Evolutionary conservation across 345 rosid genomes (phyloP).

Genomic region (Microthlaspi erraticum): DNA sequence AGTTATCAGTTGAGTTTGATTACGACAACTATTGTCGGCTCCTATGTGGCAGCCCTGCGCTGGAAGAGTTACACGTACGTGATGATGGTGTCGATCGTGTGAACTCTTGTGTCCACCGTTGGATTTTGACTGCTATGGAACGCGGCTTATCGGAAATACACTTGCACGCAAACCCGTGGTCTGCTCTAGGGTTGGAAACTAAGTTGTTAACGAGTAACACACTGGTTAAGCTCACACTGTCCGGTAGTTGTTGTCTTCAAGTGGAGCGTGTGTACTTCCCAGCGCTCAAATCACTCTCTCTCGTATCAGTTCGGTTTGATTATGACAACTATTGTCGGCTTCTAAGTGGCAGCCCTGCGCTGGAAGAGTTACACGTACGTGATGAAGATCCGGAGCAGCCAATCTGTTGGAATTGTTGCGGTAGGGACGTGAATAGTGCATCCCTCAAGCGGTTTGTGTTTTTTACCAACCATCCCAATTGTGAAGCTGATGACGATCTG

Average conservation of each 20-base stretch:
- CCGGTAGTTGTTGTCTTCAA: not conserved
- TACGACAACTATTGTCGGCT: not conserved
- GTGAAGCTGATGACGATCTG: not conserved
- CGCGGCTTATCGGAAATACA: no score
- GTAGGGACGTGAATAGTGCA: not conserved
- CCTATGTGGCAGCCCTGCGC: not conserved
- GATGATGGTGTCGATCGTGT: not conserved
- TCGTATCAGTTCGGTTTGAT: not conserved
- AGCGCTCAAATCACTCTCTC: constrained; percentile 1
- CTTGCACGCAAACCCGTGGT: no score
- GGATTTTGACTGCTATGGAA: no score
- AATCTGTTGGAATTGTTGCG: no score
- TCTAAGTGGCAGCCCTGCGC: not conserved
- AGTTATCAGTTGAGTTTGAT: not conserved
- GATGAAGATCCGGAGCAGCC: not conserved
- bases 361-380: not conserved
- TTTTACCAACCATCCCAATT: not conserved
- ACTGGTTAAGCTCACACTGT: not conserved
- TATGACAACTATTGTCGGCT: not conserved
- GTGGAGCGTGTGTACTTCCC: not conserved
- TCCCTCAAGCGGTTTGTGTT: not conserved
- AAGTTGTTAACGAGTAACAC: no score
- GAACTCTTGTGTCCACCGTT: no score
- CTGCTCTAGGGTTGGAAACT: no score
- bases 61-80: not conserved